phyloP scores from a whole-genome alignment of 2,329 filamentous ascomycete species.

The Ramularia endophylla region DNA sequence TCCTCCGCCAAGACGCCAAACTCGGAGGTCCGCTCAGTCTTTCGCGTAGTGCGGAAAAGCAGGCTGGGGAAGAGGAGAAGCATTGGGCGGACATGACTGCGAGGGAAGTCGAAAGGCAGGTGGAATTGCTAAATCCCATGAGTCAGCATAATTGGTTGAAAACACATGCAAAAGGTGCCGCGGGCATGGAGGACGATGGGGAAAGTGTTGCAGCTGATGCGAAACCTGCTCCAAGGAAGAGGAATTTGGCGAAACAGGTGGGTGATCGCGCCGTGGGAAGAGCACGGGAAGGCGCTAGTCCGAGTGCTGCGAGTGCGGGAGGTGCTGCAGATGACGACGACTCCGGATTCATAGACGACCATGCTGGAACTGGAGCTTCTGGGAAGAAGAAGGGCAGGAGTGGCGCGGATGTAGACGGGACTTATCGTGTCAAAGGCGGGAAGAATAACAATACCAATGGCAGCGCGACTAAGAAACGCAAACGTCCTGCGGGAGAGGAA shows the following conservation, averaged over 20 bases:
- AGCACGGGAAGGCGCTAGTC: conserved; percentile 30
- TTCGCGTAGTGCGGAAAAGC: conserved; percentile 25
- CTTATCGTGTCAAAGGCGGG: conserved; percentile 45
- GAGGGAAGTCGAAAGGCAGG: conserved; percentile 41
- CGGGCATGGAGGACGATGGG: conserved; percentile 40
- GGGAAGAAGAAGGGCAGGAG: conserved; percentile 31
- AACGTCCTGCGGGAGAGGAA: too few relatives aligned
- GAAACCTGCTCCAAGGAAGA: conserved; percentile 49
- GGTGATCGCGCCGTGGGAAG: conserved; percentile 31
- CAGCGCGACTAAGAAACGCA: too few relatives aligned
- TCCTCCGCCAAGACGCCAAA: conserved; percentile 57
- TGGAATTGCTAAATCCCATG: conserved; percentile 69
- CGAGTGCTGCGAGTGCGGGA: conserved; percentile 26
- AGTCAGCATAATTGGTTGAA: conserved; percentile 91
- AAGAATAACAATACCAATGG: conserved; percentile 30
- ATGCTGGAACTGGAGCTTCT: conserved; percentile 15
- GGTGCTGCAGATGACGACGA: conserved; percentile 37
- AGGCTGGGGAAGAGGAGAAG: conserved; percentile 15
- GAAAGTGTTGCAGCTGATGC: conserved; percentile 75
- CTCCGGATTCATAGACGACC: conserved; percentile 17
- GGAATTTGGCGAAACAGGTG: conserved; percentile 32
- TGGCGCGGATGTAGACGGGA: conserved; percentile 36
- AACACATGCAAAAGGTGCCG: conserved; percentile 22
- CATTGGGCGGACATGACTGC: conserved; percentile 36
- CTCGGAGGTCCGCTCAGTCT: conserved; percentile 41